Percentiles rank a stretch among this genome's conserved stretches.
phyloP scores from a whole-genome alignment of 345 rosid species.

The Aethionema arabicum region DNA sequence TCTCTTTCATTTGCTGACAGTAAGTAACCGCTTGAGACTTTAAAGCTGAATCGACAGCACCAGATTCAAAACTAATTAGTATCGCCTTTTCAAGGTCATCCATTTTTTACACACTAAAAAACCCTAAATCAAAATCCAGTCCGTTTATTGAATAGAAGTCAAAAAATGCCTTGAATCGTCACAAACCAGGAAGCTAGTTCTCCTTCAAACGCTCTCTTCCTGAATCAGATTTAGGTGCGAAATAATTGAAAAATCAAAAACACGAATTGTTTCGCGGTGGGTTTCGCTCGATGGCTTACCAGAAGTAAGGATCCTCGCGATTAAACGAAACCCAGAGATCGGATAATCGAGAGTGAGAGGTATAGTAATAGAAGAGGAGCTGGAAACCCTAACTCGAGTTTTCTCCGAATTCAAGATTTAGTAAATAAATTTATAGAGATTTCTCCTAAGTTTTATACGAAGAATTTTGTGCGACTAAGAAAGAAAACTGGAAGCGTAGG shows the following conservation, averaged over 20 bases:
- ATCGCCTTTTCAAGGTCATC: conserved; percentile 91
- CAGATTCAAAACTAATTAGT: conserved; percentile 69
- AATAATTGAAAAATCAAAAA: neutral
- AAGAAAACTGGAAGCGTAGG: conserved; percentile 10
- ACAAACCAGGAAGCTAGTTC: conserved; percentile 1
- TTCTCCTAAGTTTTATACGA: neutral
- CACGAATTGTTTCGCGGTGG: conserved; percentile 17
- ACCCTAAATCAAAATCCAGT: conserved; percentile 24
- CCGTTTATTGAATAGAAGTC: conserved; percentile 17
- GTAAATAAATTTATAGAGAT: conserved; percentile 9
- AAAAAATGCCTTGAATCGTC: conserved; percentile 22
- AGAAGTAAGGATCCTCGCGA: conserved; percentile 24
- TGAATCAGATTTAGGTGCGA: conserved; percentile 4
- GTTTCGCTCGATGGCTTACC: conserved; percentile 18
- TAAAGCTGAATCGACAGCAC: conserved; percentile 52
- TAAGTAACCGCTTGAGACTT: conserved; percentile 57
- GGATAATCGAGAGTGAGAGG: neutral
- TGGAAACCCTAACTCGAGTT: conserved; percentile 27
- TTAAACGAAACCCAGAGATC: conserved; percentile 13
- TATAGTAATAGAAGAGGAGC: neutral
- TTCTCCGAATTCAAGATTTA: conserved; percentile 13
- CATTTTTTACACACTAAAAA: conserved; percentile 42
- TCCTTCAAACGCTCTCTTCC: conserved; percentile 19
- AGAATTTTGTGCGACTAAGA: conserved; percentile 25
- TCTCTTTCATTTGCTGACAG: conserved; percentile 63